Evolutionary conservation across 2,329 filamentous ascomycete species (phyloP).

Genomic region (Sclerotinia minor): DNA sequence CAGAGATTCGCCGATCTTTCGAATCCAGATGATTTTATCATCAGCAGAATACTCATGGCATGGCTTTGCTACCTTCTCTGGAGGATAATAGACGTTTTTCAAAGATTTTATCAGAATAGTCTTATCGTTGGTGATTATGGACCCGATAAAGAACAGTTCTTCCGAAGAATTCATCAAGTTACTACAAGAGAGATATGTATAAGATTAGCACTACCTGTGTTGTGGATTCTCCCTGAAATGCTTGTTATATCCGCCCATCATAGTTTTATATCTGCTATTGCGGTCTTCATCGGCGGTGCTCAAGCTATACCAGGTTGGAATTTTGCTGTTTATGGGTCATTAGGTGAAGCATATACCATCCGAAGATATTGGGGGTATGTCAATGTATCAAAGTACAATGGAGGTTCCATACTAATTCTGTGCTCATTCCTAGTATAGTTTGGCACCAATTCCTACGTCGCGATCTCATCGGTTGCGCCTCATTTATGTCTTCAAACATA

Average conservation of each 20-base stretch:
- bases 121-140: constrained; percentile 5
- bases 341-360: constrained; percentile 14
- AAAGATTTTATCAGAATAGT: background rate
- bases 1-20: background rate
- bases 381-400: background rate
- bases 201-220: background rate
- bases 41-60: constrained; percentile 9
- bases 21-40: constrained; percentile 2
- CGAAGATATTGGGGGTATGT: constrained; percentile 9
- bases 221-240: constrained; percentile 4
- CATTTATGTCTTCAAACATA: constrained; percentile 13
- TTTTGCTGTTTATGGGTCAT: background rate
- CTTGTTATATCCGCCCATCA: background rate
- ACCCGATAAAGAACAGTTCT: constrained; percentile 7
- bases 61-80: constrained; percentile 16
- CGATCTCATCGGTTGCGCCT: constrained; percentile 1
- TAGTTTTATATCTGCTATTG: constrained; percentile 3
- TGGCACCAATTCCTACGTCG: background rate
- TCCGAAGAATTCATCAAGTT: constrained; percentile 5
- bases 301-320: constrained; percentile 15
- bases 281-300: background rate
- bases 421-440: background rate
- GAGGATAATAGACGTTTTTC: background rate
- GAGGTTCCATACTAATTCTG: background rate
- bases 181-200: constrained; percentile 5